These are phyloP conservation scores for Tarenaya hassleriana DNA, from an alignment of 345 rosid species.

Conservation along the genomic window DNA sequence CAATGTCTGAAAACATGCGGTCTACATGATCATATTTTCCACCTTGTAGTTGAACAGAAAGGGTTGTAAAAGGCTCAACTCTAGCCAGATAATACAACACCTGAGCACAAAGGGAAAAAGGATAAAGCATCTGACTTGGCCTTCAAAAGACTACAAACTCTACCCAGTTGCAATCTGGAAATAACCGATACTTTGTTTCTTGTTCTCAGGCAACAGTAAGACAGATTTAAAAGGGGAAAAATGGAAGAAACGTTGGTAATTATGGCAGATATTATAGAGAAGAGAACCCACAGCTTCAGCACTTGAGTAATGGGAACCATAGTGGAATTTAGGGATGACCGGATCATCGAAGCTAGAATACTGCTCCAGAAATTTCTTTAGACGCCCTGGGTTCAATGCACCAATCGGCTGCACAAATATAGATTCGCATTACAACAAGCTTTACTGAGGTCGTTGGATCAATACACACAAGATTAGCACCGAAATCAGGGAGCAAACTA, in stretches of 20 bases:
- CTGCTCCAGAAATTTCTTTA: constrained; percentile 84
- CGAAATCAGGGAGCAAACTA: constrained; percentile 27
- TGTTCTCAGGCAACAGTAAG: constrained; percentile 14
- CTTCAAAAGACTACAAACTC: constrained; percentile 8
- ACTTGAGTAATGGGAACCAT: constrained; percentile 98
- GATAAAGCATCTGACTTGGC: background rate
- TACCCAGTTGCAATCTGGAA: constrained; percentile 15
- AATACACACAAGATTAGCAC: constrained; percentile 19
- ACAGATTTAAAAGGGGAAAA: constrained; percentile 6
- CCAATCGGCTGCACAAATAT: constrained; percentile 81
- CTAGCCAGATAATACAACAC: constrained; percentile 90
- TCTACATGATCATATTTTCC: constrained; percentile 99
- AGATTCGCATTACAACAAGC: constrained; percentile 22
- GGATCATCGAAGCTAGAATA: constrained; percentile 97
- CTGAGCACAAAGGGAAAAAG: constrained; percentile 40
- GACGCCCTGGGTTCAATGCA: constrained; percentile 76
- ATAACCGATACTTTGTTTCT: background rate
- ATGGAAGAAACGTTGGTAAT: constrained; percentile 3
- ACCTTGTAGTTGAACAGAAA: constrained; percentile 97
- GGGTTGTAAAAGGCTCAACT: constrained; percentile 92
- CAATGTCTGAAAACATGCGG: constrained; percentile 86
- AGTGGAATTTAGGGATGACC: constrained; percentile 95
- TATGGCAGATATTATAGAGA: constrained; percentile 15
- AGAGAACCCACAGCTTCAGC: constrained; percentile 79
- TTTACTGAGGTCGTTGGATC: constrained; percentile 11